Percentiles rank a stretch among this genome's conserved stretches.
Evolutionary conservation across 371 early-diverging fungal species (phyloP).

Genomic region (Choanephora cucurbitarum): DNA sequence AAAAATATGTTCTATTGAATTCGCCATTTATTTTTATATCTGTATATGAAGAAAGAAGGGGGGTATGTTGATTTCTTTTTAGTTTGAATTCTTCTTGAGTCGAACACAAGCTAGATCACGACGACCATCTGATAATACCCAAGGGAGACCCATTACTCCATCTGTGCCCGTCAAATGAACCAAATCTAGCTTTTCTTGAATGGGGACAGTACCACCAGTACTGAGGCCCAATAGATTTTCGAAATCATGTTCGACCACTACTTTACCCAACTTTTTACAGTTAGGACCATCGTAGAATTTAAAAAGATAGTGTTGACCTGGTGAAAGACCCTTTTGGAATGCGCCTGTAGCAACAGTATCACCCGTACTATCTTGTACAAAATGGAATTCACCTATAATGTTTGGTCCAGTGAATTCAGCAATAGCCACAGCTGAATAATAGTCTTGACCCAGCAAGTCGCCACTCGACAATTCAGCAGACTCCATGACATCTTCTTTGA

Average conservation of each 20-base stretch:
- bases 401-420: constrained; percentile 16
- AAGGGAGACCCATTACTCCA: constrained; percentile 10
- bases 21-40: no score
- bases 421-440: constrained; percentile 8
- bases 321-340: constrained; percentile 8
- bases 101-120: constrained; percentile 19
- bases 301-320: constrained; percentile 9
- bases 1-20: no score
- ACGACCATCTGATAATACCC: constrained; percentile 10
- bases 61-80: no score
- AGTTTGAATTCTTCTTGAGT: constrained; percentile 4
- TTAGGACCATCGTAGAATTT: constrained; percentile 11
- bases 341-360: constrained; percentile 12
- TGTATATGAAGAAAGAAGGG: background rate
- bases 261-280: constrained; percentile 8
- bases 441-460: background rate
- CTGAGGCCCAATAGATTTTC: constrained; percentile 2
- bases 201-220: constrained; percentile 10
- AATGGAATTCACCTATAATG: constrained; percentile 15
- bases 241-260: constrained; percentile 3
- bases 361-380: constrained; percentile 14
- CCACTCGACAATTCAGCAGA: no score
- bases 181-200: constrained; percentile 8
- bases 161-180: constrained; percentile 5
- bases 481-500: no score